A percentile compares a stretch with the other conserved stretches of the same genome.
phyloP scores from a whole-genome alignment of 2,329 filamentous ascomycete species.

The Diaporthe sp. region DNA sequence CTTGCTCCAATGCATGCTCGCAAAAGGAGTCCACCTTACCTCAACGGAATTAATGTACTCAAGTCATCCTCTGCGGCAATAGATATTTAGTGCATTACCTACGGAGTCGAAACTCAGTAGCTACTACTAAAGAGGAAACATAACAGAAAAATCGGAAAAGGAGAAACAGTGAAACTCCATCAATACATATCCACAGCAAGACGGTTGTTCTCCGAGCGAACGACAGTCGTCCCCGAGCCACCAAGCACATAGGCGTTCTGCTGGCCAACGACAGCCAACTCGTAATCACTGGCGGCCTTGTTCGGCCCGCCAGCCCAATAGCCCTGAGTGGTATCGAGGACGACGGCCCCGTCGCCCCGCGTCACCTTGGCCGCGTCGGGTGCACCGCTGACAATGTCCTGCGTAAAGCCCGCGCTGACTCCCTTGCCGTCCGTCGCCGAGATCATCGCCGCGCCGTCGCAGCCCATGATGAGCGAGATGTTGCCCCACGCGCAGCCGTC shows the following conservation, averaged over 20 bases:
- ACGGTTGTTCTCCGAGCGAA: constrained; percentile 15
- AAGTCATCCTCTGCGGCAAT: background rate
- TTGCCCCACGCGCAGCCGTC: constrained; percentile 55
- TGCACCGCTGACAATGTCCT: constrained; percentile 46
- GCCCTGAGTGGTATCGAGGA: constrained; percentile 53
- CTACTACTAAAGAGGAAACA: background rate
- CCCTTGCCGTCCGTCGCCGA: constrained; percentile 55
- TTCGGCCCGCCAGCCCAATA: constrained; percentile 56
- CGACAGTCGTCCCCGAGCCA: constrained; percentile 39
- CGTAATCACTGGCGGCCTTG: constrained; percentile 53
- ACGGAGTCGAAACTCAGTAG: background rate
- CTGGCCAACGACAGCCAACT: constrained; percentile 50
- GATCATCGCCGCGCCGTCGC: constrained; percentile 55
- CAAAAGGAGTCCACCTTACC: background rate
- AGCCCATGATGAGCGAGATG: constrained; percentile 54
- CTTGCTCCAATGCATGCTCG: no score
- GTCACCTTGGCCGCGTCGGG: constrained; percentile 51
- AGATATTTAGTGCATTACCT: background rate
- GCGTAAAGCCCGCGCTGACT: constrained; percentile 50
- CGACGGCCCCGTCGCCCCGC: constrained; percentile 52
- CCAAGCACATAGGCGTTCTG: constrained; percentile 53
- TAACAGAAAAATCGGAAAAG: background rate
- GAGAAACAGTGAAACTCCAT: background rate
- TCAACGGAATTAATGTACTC: no score
- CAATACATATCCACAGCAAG: constrained; percentile 19